Evolutionary conservation across 176 grass and related monocot species (phyloP).

Genomic region (Musa troglodytarum): DNA sequence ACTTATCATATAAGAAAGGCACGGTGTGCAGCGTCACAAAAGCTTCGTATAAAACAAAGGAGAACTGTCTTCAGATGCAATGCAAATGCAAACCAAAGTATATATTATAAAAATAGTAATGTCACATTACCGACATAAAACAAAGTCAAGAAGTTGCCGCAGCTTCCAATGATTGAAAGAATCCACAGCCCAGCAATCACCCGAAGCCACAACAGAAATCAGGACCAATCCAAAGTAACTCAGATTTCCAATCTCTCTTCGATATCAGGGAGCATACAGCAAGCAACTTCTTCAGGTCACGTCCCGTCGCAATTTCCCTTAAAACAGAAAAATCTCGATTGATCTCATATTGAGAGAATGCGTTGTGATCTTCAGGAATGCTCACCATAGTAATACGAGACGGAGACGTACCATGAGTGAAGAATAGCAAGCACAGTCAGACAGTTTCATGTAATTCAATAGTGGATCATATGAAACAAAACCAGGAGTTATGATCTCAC

Average conservation of each 20-base stretch:
- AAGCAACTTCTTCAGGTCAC: slow-evolving; percentile 60
- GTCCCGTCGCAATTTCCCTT: slow-evolving; percentile 50
- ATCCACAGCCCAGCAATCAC: slow-evolving; percentile 61
- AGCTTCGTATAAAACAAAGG: background rate
- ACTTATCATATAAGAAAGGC: slow-evolving; percentile 64
- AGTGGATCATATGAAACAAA: background rate
- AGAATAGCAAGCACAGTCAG: slow-evolving; percentile 8
- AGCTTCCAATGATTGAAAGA: slow-evolving; percentile 59
- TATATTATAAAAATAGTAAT: background rate
- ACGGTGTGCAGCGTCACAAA: slow-evolving; percentile 58
- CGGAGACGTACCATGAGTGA: slow-evolving; percentile 35
- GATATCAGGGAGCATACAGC: slow-evolving; percentile 24
- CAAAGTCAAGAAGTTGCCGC: slow-evolving; percentile 56
- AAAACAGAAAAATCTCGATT: slow-evolving; percentile 40
- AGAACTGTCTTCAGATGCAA: background rate
- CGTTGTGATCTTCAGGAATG: slow-evolving; percentile 59
- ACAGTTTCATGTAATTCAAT: background rate
- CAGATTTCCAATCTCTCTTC: background rate
- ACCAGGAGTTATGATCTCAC: slow-evolving; percentile 23
- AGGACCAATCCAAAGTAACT: background rate
- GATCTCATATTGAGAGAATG: slow-evolving; percentile 39
- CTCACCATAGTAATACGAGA: slow-evolving; percentile 53
- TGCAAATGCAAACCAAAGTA: background rate
- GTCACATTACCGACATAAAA: slow-evolving; percentile 53
- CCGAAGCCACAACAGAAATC: slow-evolving; percentile 29